phyloP scores from a whole-genome alignment of 2,329 filamentous ascomycete species.

The Fusarium floridanum region DNA sequence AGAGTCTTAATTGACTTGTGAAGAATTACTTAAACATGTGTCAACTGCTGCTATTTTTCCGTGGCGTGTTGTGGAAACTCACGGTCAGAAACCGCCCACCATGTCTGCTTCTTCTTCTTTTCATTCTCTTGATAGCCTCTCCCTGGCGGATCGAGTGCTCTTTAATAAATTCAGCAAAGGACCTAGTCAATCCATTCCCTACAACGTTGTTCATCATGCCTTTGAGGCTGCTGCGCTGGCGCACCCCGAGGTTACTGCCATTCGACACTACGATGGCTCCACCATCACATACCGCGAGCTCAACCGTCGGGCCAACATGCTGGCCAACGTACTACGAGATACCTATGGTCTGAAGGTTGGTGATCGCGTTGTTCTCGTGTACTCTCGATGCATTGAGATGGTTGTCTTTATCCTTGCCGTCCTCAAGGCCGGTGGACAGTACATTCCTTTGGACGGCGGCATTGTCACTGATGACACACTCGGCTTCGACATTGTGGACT shows the following conservation, averaged over 20 bases:
- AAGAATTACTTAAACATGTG: not conserved
- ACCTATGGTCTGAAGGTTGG: slow-evolving; percentile 23
- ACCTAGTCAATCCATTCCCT: slow-evolving; percentile 14
- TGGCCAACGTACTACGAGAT: slow-evolving; percentile 27
- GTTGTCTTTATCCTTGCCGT: slow-evolving; percentile 36
- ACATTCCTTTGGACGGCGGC: slow-evolving; percentile 32
- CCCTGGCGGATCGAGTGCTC: slow-evolving; percentile 29
- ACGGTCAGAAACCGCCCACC: not conserved
- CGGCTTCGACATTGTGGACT: slow-evolving; percentile 33
- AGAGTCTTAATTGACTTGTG: not conserved
- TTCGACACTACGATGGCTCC: slow-evolving; percentile 33
- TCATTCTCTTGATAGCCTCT: slow-evolving; percentile 29
- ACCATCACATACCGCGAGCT: slow-evolving; percentile 36
- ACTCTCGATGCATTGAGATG: slow-evolving; percentile 37
- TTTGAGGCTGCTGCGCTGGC: slow-evolving; percentile 37
- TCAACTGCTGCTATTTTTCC: not conserved
- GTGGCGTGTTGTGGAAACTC: not conserved
- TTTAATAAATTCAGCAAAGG: slow-evolving; percentile 37
- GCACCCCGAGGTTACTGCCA: slow-evolving; percentile 26
- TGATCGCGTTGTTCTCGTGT: slow-evolving; percentile 37
- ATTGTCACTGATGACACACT: slow-evolving; percentile 34
- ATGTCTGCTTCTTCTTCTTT: slow-evolving; percentile 29
- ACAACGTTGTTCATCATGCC: slow-evolving; percentile 32
- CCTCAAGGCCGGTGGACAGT: slow-evolving; percentile 34
- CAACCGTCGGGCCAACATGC: slow-evolving; percentile 32